phyloP scores from a whole-genome alignment of 2,329 filamentous ascomycete genomes.

The Ciborinia camelliae region DNA sequence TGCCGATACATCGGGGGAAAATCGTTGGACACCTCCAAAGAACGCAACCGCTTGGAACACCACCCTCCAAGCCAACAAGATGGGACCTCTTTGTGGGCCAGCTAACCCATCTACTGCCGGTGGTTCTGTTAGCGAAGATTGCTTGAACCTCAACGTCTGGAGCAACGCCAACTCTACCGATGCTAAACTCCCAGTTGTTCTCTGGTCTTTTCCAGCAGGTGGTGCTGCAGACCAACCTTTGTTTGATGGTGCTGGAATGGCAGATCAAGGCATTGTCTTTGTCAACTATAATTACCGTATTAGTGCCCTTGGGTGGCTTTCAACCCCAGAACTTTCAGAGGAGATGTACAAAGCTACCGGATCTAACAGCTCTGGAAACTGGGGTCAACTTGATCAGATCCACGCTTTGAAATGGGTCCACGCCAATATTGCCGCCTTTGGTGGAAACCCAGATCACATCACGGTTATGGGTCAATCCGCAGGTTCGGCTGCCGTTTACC shows the following conservation, averaged over 20 bases:
- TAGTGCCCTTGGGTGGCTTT: constrained; percentile 58
- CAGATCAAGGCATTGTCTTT: constrained; percentile 42
- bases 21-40: constrained; percentile 39
- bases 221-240: constrained; percentile 23
- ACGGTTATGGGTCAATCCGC: constrained; percentile 44
- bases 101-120: constrained; percentile 27
- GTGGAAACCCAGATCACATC: constrained; percentile 45
- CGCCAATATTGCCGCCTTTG: constrained; percentile 52
- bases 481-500: constrained; percentile 44
- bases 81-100: constrained; percentile 34
- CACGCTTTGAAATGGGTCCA: constrained; percentile 56
- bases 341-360: constrained; percentile 24
- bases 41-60: constrained; percentile 26
- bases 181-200: constrained; percentile 35
- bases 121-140: constrained; percentile 40
- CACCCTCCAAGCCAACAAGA: constrained; percentile 31
- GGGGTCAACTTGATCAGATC: constrained; percentile 58
- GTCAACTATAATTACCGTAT: constrained; percentile 62
- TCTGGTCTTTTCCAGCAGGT: constrained; percentile 34
- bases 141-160: constrained; percentile 46
- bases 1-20: constrained; percentile 42
- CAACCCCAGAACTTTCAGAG: constrained; percentile 36
- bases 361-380: constrained; percentile 31
- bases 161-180: constrained; percentile 25
- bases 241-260: constrained; percentile 29